Evolutionary conservation across 305 asterid species (phyloP), one percentile per base, ranked within the genome.

Genomic region (Fraxinus paxiana): DNA sequence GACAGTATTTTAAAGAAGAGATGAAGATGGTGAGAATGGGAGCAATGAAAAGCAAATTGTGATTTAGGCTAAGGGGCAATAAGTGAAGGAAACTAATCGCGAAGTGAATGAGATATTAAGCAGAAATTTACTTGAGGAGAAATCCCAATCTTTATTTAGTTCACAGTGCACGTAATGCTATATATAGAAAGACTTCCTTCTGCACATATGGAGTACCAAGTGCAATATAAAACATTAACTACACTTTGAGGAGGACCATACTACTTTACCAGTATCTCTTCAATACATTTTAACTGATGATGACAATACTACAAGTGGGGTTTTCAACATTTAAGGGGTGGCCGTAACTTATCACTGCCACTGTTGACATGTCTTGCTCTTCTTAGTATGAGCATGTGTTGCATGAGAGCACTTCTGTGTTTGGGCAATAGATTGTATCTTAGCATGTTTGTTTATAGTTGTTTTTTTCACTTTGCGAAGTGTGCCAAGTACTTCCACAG

Each of bases 301-400:
- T 20, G 30, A 59, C 30, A 59, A 59, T 59, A 18, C 69, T 61
- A 61, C n/a, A 61, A 61, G 71, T 7, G 5, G 71, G 70, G 33
- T 9, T 61, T 61, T 33, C n/a, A 24, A 61, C 28, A 61, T 61
- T 61, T 61, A 61, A 54, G 33, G 71, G n/a, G 5, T 61, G 12
- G 33, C n/a, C 15, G 0, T 61, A 9, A 20, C 31, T 61, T 61
- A 59, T 20, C 17, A 37, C 43, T 78, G 78, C 77, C 77, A 65
- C 63, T 56, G 65, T 78, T 73, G 78, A 81, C 80, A n/a, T 77
- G 75, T 69, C 75, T 59, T 7, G 31, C 71, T 61, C n/a, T 61
- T 61, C 71, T 61, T 7, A 20, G 2, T 20, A 22, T 20, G 71
- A 22, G 71, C 71, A 2, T 22, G 6, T 61, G n/a, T 33, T 81